These are phyloP conservation scores for Eucalyptus erythrocorys DNA, from an alignment of 345 rosid genomes.

Conservation along the genomic window DNA sequence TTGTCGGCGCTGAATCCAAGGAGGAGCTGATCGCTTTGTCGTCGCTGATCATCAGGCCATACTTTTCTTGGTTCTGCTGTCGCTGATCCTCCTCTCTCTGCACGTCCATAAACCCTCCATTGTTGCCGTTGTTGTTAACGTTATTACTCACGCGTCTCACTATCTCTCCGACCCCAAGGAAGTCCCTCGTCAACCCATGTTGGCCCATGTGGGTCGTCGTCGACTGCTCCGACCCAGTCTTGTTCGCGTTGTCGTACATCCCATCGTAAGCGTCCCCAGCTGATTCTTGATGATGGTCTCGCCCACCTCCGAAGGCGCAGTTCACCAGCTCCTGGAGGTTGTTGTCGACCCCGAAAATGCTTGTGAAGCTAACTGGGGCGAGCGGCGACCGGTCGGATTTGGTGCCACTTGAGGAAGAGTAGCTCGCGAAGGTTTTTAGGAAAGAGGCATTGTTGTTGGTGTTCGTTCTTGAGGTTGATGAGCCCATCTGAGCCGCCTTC, in stretches of 20 bases:
- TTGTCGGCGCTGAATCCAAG: neutral
- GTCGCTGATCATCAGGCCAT: neutral
- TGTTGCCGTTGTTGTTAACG: neutral
- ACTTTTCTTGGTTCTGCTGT: neutral
- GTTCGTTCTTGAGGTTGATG: conserved; percentile 13
- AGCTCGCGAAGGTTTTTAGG: neutral
- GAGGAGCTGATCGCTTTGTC: neutral
- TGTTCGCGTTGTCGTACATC: neutral
- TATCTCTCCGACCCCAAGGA: conserved; percentile 69
- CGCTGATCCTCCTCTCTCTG: neutral
- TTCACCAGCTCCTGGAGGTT: neutral
- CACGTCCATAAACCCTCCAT: neutral
- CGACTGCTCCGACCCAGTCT: neutral
- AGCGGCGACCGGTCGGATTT: neutral
- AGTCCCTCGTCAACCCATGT: conserved; percentile 57
- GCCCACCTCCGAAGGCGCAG: neutral
- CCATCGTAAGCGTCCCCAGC: neutral
- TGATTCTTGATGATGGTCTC: neutral
- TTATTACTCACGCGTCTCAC: conserved; percentile 16
- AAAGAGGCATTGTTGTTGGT: neutral
- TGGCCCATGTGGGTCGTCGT: neutral
- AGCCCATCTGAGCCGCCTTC: conserved; percentile 77
- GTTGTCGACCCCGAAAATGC: neutral
- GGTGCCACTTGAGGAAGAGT: neutral
- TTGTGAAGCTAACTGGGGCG: neutral